Conservation (phyloP, 805 yeast genomes). For the Candida anglica region DNA sequence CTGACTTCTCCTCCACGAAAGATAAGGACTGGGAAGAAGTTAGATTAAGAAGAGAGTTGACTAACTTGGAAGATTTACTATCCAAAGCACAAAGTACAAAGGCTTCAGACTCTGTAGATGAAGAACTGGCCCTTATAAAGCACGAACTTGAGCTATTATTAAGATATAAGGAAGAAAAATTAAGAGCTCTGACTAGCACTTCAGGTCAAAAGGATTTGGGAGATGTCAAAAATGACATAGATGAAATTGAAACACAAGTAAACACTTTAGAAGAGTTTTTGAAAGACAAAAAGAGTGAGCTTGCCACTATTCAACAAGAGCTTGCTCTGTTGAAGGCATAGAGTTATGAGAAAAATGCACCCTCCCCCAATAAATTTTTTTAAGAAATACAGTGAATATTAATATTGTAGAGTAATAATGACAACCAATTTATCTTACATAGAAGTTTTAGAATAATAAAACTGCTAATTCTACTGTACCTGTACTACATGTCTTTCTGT, state of each 20-base stretch:
- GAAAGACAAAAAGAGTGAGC: constrained; percentile 56
- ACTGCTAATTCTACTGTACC: too few species aligned
- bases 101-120: constrained; percentile 18
- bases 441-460: not conserved
- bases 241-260: constrained; percentile 74
- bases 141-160: constrained; percentile 80
- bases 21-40: constrained; percentile 95
- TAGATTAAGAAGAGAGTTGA: constrained; percentile 71
- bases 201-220: constrained; percentile 33
- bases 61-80: constrained; percentile 67
- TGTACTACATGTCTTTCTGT: too few species aligned
- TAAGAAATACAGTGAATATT: too few species aligned
- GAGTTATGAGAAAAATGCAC: too few species aligned
- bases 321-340: constrained; percentile 20
- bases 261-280: constrained; percentile 66
- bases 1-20: constrained; percentile 67
- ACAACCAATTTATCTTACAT: too few species aligned
- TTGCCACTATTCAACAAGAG: constrained; percentile 44
- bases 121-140: constrained; percentile 28
- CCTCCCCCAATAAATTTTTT: too few species aligned
- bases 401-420: too few species aligned
- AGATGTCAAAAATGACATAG: constrained; percentile 59
- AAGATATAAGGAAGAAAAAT: constrained; percentile 67
- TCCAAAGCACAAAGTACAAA: constrained; percentile 40
- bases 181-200: constrained; percentile 18